phyloP scores from a whole-genome alignment of 352 stramenopile genomes.

The Phytophthora palmivora region DNA sequence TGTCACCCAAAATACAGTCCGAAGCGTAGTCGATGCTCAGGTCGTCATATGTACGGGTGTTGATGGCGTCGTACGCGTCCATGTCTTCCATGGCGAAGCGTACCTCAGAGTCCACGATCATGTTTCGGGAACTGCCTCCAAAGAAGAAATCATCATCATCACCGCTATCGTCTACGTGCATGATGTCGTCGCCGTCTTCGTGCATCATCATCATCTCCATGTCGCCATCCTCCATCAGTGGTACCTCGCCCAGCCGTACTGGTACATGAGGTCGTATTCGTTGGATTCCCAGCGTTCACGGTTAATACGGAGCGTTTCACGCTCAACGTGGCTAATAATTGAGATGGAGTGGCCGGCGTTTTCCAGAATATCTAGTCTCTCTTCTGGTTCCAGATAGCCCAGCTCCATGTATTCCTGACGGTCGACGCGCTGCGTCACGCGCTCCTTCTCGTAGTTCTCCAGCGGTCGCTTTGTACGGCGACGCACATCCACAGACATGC shows the following conservation, averaged over 20 bases:
- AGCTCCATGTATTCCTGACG: constrained; percentile 87
- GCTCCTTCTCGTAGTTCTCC: constrained; percentile 75
- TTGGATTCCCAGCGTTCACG: constrained; percentile 87
- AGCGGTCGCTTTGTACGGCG: constrained; percentile 66
- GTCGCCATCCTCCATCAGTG: constrained; percentile 61
- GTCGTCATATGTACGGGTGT: constrained; percentile 66
- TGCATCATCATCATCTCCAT: constrained; percentile 52
- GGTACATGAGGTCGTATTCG: constrained; percentile 86
- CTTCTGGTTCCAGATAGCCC: constrained; percentile 80
- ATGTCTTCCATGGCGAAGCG: constrained; percentile 80
- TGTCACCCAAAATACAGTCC: constrained; percentile 75
- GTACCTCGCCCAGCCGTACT: constrained; percentile 78
- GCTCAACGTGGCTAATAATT: constrained; percentile 73
- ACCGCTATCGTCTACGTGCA: constrained; percentile 59
- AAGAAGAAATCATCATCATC: constrained; percentile 61
- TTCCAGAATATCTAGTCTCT: constrained; percentile 81
- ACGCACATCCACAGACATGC: constrained; percentile 73
- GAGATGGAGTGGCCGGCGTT: constrained; percentile 66
- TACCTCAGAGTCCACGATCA: constrained; percentile 59
- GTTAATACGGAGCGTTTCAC: constrained; percentile 77
- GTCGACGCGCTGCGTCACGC: constrained; percentile 53
- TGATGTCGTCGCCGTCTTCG: constrained; percentile 50
- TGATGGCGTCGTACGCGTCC: constrained; percentile 69
- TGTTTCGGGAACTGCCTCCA: constrained; percentile 40
- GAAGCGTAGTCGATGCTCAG: constrained; percentile 69